These are phyloP conservation scores for Quercus gilva DNA, from an alignment of 306 rosid genomes.

Conservation along the genomic window DNA sequence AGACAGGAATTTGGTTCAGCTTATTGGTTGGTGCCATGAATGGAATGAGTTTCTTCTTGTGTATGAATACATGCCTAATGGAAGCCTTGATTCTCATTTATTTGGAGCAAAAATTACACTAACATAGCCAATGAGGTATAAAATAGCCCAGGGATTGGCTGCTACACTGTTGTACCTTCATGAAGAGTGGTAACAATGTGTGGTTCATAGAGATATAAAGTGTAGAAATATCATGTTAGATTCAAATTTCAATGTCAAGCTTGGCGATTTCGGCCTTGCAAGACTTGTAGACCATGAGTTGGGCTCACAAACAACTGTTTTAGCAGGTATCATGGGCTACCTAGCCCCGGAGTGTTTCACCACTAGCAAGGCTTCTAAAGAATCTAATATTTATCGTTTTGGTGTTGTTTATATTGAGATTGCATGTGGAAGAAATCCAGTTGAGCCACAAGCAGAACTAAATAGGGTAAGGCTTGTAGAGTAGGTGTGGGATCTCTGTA, in stretches of 20 bases:
- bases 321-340: constrained; percentile 7
- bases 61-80: too few species aligned
- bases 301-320: constrained; percentile 35
- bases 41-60: too few species aligned
- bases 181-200: constrained; percentile 42
- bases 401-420: constrained; percentile 37
- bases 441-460: constrained; percentile 21
- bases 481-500: too few species aligned
- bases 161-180: constrained; percentile 36
- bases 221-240: constrained; percentile 20
- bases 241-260: constrained; percentile 29
- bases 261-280: constrained; percentile 39
- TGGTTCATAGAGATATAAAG: constrained; percentile 41
- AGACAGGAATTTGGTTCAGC: constrained; percentile 10
- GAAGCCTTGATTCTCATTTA: too few species aligned
- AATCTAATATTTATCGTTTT: constrained; percentile 20
- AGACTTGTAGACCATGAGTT: constrained; percentile 34
- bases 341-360: too few species aligned
- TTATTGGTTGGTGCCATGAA: too few species aligned
- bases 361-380: too few species aligned
- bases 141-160: constrained; percentile 31
- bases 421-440: constrained; percentile 32
- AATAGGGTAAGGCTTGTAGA: not conserved
- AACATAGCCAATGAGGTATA: constrained; percentile 23
- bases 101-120: constrained; percentile 18